Evolutionary conservation across 1,139 yeast species (phyloP).

Genomic region (Taphrina deformans): DNA sequence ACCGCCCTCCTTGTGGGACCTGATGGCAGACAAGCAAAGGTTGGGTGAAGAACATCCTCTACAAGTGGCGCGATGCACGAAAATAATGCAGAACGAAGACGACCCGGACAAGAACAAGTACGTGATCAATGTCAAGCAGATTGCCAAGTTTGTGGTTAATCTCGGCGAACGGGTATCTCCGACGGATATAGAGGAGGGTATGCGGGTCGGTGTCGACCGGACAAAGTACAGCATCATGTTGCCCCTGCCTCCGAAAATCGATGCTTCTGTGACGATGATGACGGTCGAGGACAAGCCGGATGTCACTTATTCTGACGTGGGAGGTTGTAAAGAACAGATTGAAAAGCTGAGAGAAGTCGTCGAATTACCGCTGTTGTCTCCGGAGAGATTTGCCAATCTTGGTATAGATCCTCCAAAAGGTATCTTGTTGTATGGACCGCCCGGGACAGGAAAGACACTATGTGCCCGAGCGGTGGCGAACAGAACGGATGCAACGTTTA

Average conservation of each 20-base stretch:
- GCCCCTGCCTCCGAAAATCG: slow-evolving; percentile 96
- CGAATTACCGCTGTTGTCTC: slow-evolving; percentile 88
- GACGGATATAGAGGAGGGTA: slow-evolving; percentile 98
- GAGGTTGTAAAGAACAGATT: slow-evolving; percentile 97
- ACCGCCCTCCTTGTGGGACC: slow-evolving; percentile 96
- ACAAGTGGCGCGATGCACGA: slow-evolving; percentile 98
- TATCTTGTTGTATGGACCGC: slow-evolving; percentile 92
- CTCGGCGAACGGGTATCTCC: slow-evolving; percentile 96
- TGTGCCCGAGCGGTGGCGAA: slow-evolving; percentile 99
- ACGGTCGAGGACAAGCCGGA: slow-evolving; percentile 98
- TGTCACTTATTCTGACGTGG: slow-evolving; percentile 79
- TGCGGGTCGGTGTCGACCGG: slow-evolving; percentile 98
- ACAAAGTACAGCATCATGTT: slow-evolving; percentile 94
- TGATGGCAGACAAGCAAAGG: slow-evolving; percentile 91
- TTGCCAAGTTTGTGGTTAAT: slow-evolving; percentile 92
- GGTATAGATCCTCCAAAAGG: slow-evolving; percentile 99
- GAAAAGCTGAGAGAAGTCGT: slow-evolving; percentile 97
- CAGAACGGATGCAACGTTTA: slow-evolving; percentile 97
- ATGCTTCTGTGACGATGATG: slow-evolving; percentile 99
- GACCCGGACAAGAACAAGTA: slow-evolving; percentile 80
- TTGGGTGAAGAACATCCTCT: slow-evolving; percentile 92
- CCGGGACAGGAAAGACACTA: slow-evolving; percentile 96
- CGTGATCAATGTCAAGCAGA: slow-evolving; percentile 94
- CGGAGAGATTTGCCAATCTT: slow-evolving; percentile 91
- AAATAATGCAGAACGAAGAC: slow-evolving; percentile 71